These are phyloP conservation scores for Abrus precatorius DNA, from an alignment of 306 rosid species.

Conservation along the genomic window DNA sequence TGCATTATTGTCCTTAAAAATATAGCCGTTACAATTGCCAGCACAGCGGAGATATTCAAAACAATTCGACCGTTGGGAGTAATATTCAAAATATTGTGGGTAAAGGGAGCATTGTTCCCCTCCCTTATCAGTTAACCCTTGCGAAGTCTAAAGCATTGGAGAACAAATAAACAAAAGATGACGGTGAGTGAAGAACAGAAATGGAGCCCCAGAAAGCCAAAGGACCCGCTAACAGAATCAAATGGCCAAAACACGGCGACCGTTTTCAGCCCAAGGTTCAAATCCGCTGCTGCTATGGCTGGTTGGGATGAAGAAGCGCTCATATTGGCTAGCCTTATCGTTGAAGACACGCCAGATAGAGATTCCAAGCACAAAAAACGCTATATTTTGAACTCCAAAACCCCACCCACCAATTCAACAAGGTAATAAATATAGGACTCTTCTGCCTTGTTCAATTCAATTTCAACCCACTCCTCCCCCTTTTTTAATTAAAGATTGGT, in stretches of 20 bases:
- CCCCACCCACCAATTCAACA: constrained; percentile 74
- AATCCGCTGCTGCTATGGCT: constrained; percentile 91
- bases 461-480: neutral
- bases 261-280: constrained; percentile 82
- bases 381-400: constrained; percentile 57
- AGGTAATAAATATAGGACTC: constrained; percentile 51
- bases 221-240: constrained; percentile 29
- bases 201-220: constrained; percentile 50
- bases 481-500: neutral
- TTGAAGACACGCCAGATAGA: constrained; percentile 90
- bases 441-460: neutral
- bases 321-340: constrained; percentile 71
- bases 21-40: constrained; percentile 62
- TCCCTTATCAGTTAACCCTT: neutral
- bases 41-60: constrained; percentile 38
- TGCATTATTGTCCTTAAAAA: neutral
- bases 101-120: neutral
- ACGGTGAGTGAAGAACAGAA: constrained; percentile 55
- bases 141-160: neutral
- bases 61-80: constrained; percentile 57
- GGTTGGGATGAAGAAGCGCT: constrained; percentile 98
- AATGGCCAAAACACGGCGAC: constrained; percentile 44
- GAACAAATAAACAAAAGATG: constrained; percentile 52
- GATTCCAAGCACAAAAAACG: constrained; percentile 64
- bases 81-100: neutral